Percentiles rank a stretch among this genome's conserved stretches.
Conservation (phyloP, 2,329 filamentous ascomycete genomes). For the Colletotrichum tabaci region DNA sequence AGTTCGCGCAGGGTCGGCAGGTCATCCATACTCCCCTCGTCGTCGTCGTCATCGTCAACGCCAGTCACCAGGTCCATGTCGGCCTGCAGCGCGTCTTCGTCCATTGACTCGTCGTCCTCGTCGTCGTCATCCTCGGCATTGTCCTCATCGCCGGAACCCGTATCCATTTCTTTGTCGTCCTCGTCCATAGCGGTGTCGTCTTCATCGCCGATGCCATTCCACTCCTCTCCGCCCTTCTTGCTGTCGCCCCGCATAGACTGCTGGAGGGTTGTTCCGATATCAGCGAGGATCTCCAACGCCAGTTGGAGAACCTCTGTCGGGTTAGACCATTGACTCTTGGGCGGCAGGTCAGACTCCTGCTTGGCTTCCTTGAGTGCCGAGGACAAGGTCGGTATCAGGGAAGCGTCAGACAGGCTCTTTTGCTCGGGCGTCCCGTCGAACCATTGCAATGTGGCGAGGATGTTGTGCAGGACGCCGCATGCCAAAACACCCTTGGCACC, state of each 20-base stretch:
- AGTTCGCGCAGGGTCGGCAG: slow-evolving; percentile 68
- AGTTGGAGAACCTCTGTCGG: slow-evolving; percentile 65
- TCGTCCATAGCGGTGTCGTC: slow-evolving; percentile 57
- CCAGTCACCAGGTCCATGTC: slow-evolving; percentile 78
- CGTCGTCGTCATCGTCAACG: slow-evolving; percentile 58
- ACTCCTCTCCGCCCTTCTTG: slow-evolving; percentile 55
- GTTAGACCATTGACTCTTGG: slow-evolving; percentile 56
- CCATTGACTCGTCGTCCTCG: slow-evolving; percentile 67
- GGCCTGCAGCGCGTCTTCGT: slow-evolving; percentile 70
- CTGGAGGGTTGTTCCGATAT: slow-evolving; percentile 73
- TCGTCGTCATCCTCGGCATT: slow-evolving; percentile 57
- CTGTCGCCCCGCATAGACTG: slow-evolving; percentile 57
- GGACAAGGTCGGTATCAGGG: slow-evolving; percentile 63
- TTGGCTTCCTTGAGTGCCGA: slow-evolving; percentile 55
- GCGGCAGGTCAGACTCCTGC: slow-evolving; percentile 45
- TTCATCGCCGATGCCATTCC: slow-evolving; percentile 56
- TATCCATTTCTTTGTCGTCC: slow-evolving; percentile 51
- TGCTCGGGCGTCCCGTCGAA: slow-evolving; percentile 65
- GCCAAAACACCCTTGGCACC: slow-evolving; percentile 68
- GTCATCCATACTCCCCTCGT: slow-evolving; percentile 63
- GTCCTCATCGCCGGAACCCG: slow-evolving; percentile 54
- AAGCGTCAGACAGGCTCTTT: slow-evolving; percentile 65
- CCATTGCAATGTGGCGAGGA: slow-evolving; percentile 70
- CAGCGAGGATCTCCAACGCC: slow-evolving; percentile 74
- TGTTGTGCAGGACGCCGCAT: slow-evolving; percentile 74